These are phyloP conservation scores for Penicillium malachiteum DNA, from an alignment of 495 filamentous ascomycete species.

Conservation along the genomic window DNA sequence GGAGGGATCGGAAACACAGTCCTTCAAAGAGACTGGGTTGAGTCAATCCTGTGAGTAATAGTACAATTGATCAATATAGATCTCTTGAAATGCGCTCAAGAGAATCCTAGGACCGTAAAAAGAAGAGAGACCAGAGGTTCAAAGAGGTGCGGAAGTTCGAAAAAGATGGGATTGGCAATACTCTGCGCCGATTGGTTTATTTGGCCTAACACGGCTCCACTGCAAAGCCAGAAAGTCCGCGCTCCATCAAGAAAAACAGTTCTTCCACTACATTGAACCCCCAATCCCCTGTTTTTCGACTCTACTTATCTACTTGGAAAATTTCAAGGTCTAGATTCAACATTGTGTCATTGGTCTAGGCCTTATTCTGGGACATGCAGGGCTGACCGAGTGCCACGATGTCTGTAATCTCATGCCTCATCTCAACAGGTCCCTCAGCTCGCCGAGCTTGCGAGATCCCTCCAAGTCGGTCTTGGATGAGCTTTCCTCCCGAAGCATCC, in stretches of 20 bases:
- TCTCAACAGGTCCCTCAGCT: constrained; percentile 52
- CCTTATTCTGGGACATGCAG: constrained; percentile 34
- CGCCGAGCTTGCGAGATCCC: constrained; percentile 49
- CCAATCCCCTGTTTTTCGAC: background rate
- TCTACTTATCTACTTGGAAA: constrained; percentile 8
- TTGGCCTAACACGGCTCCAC: constrained; percentile 32
- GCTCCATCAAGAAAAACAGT: constrained; percentile 29
- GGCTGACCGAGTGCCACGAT: constrained; percentile 55
- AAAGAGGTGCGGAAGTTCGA: constrained; percentile 6
- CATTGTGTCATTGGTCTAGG: constrained; percentile 19
- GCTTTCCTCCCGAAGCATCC: constrained; percentile 26
- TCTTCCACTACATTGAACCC: background rate
- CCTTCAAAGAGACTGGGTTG: background rate
- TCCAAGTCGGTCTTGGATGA: constrained; percentile 47
- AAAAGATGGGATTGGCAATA: constrained; percentile 44
- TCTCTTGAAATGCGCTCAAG: no score
- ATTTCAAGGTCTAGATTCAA: background rate
- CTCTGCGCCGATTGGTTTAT: constrained; percentile 39
- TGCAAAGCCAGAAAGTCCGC: constrained; percentile 35
- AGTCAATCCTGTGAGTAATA: background rate
- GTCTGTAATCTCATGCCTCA: constrained; percentile 64
- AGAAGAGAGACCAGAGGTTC: background rate
- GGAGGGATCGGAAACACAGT: background rate
- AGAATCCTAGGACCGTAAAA: background rate
- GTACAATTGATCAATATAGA: no score